Evolutionary conservation across 176 grass and related monocot species (phyloP), one percentile per base, ranked within the genome.

Genomic region (Oryza glumipatula): DNA sequence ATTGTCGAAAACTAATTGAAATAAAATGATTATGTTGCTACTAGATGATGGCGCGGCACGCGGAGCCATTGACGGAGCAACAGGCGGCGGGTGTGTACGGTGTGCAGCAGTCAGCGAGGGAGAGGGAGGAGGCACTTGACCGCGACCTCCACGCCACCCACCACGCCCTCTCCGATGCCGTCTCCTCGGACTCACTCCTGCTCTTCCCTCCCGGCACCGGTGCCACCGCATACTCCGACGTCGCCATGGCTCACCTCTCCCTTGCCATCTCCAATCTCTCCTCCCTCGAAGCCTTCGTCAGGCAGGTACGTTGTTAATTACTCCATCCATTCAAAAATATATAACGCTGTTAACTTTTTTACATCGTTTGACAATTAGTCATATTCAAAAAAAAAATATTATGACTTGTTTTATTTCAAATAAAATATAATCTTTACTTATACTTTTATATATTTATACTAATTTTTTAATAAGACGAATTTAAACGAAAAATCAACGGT

Each of bases 251-350:
- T 7, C 65, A 86, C 67, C 82, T 94, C 86, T 88, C 86, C 35
- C 58, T 94, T 63, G 92, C 89, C 86, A 43, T 94, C 47, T 15
- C 48, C 77, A 94, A 87, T 80, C 92, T 94, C 80, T 30, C 89
- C 67, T 81, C 92, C 39, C 80, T 91, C 4, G 73, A 94, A 35
- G 73, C 86, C 68, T 91, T 94, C 68, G 84, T 94, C 75, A 45
- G 48, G 74, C 89, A 91, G 38, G 92, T 86, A 87, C 66, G 54
- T 41, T 41, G 8, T 41, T 41, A 41, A 41, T 38, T 38, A 32
- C 30, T 32, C 2, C 30, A 32, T 32, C 30, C 30, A 32, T 32
- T 32, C 0, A 32, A 32, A 32, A 32, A 32, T 32, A 2, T 32
- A 32, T 32, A 0, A 32, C 30, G 2, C 30, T 0, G 30, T 32